phyloP scores from a whole-genome alignment of 2,329 filamentous ascomycete genomes.

The Monilinia aucupariae region DNA sequence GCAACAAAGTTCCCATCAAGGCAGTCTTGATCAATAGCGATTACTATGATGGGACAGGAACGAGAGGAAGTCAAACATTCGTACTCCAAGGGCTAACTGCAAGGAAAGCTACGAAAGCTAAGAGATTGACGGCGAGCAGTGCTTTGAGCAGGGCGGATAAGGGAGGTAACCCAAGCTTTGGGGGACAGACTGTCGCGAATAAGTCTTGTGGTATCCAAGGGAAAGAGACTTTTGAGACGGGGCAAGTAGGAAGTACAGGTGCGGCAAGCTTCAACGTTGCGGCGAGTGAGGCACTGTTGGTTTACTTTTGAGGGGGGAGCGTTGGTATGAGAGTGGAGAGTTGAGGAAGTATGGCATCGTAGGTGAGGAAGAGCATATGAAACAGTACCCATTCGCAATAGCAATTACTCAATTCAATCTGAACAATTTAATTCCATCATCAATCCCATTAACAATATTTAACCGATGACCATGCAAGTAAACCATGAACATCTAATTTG shows the following conservation, averaged over 20 bases:
- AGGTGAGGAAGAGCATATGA: not conserved
- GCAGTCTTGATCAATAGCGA: slow-evolving; percentile 31
- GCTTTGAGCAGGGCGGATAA: slow-evolving; percentile 42
- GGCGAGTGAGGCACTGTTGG: slow-evolving; percentile 45
- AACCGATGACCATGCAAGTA: too few relatives aligned
- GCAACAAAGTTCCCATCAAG: slow-evolving; percentile 17
- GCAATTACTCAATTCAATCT: too few relatives aligned
- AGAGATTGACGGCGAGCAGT: slow-evolving; percentile 38
- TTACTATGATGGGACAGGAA: slow-evolving; percentile 26
- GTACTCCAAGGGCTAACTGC: slow-evolving; percentile 22
- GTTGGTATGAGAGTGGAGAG: not conserved
- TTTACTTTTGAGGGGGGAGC: slow-evolving; percentile 37
- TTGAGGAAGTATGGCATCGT: not conserved
- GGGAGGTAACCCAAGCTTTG: slow-evolving; percentile 41
- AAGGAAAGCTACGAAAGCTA: slow-evolving; percentile 20
- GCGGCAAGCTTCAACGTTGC: slow-evolving; percentile 39
- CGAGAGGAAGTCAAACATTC: slow-evolving; percentile 25
- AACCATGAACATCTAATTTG: too few relatives aligned
- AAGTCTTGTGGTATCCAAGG: slow-evolving; percentile 43
- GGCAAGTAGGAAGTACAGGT: slow-evolving; percentile 34
- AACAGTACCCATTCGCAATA: not conserved
- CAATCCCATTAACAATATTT: too few relatives aligned
- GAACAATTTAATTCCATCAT: not conserved
- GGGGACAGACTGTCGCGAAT: slow-evolving; percentile 43
- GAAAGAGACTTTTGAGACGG: slow-evolving; percentile 38